Percentiles rank a stretch among this genome's conserved stretches.
Evolutionary conservation across 148 eudicot genomes (phyloP).

Genomic region (Talinum fruticosum): DNA sequence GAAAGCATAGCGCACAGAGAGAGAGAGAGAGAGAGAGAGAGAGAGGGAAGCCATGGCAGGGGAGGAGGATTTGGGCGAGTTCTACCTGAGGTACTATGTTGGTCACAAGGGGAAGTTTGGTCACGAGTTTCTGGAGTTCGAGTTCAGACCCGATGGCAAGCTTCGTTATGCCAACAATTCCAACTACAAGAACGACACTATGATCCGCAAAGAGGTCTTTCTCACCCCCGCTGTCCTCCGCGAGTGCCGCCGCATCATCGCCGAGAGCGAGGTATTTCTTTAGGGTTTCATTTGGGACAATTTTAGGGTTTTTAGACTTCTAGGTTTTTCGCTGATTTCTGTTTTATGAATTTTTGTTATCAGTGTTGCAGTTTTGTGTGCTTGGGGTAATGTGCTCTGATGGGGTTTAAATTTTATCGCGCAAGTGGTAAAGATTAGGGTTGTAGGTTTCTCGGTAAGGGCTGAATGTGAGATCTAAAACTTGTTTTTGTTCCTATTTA

Average conservation of each 20-base stretch:
- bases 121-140: slow-evolving; percentile 46
- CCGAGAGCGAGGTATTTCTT: slow-evolving; percentile 63
- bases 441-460: not conserved
- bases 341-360: not conserved
- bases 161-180: slow-evolving; percentile 92
- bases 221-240: slow-evolving; percentile 73
- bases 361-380: not conserved
- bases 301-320: slow-evolving; percentile 3
- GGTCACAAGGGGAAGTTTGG: slow-evolving; percentile 51
- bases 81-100: slow-evolving; percentile 42
- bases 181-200: slow-evolving; percentile 92
- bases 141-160: slow-evolving; percentile 80
- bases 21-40: not conserved
- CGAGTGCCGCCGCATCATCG: slow-evolving; percentile 84
- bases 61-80: slow-evolving; percentile 34
- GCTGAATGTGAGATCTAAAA: not conserved
- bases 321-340: not conserved
- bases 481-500: not conserved
- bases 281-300: not conserved
- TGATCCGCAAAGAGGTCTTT: slow-evolving; percentile 90
- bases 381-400: not conserved
- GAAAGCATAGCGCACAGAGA: no score
- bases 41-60: slow-evolving; percentile 19
- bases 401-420: not conserved
- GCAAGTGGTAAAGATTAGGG: not conserved